These are phyloP conservation scores for Phytophthora colocasiae DNA, from an alignment of 352 stramenopile genomes.

Conservation along the genomic window DNA sequence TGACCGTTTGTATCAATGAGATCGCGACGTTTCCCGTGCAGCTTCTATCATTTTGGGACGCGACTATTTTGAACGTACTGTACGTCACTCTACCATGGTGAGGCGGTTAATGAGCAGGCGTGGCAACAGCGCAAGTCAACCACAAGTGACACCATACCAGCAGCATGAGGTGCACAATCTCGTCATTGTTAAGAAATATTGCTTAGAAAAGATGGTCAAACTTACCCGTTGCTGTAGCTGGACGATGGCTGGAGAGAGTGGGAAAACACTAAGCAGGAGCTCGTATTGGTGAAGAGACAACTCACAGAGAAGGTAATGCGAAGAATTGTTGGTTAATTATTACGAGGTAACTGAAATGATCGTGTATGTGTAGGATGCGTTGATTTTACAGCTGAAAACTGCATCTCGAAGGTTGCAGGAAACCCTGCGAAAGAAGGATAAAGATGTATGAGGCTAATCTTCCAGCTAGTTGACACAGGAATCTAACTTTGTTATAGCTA, in stretches of 20 bases:
- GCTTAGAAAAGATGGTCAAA: neutral
- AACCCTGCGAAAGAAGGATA: conserved; percentile 69
- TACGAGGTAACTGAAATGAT: neutral
- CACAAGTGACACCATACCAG: conserved; percentile 34
- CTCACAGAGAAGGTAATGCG: conserved; percentile 46
- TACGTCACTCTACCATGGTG: conserved; percentile 12
- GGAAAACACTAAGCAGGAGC: conserved; percentile 64
- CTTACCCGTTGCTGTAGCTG: conserved; percentile 34
- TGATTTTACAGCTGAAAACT: conserved; percentile 70
- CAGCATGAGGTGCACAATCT: conserved; percentile 31
- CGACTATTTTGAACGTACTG: conserved; percentile 19
- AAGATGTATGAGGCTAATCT: conserved; percentile 44
- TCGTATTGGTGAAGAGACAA: conserved; percentile 49
- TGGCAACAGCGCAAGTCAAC: conserved; percentile 22
- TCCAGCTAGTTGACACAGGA: no score
- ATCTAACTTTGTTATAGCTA: conserved; percentile 34
- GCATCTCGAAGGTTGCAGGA: conserved; percentile 61
- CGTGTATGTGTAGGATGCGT: conserved; percentile 44
- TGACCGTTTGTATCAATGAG: conserved; percentile 3
- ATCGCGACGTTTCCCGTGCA: conserved; percentile 35
- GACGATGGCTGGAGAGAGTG: conserved; percentile 63
- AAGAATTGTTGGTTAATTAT: neutral
- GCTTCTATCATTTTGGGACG: conserved; percentile 21
- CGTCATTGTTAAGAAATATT: neutral
- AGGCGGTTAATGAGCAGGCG: conserved; percentile 28